These are phyloP conservation scores for Schwanniomyces polymorphus DNA, from an alignment of 805 yeast genomes.

Conservation along the genomic window DNA sequence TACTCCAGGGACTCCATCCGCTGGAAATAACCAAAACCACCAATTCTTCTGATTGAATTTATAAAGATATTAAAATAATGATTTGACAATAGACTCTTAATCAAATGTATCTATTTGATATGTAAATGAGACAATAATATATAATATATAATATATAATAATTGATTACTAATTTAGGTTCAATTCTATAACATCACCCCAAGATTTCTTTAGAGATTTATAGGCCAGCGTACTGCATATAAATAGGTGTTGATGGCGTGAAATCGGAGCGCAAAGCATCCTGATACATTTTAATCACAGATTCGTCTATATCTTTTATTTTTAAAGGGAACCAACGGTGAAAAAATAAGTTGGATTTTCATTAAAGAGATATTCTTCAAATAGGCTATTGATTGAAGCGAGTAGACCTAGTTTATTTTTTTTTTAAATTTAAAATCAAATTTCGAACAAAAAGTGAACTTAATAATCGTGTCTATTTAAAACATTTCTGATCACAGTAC, in stretches of 20 bases:
- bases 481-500: background rate
- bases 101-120: background rate
- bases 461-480: too few relatives aligned
- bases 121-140: background rate
- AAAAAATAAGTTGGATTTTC: background rate
- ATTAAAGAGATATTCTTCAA: background rate
- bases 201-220: too few relatives aligned
- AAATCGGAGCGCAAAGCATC: background rate
- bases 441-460: background rate
- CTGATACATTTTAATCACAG: background rate
- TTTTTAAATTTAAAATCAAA: background rate
- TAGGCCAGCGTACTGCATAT: too few relatives aligned
- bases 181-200: too few relatives aligned
- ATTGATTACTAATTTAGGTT: background rate
- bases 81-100: background rate
- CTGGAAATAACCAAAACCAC: constrained; percentile 18
- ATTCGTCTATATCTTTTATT: background rate
- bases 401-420: background rate
- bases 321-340: background rate
- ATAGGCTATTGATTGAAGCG: background rate
- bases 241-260: background rate
- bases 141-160: background rate
- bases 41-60: constrained; percentile 16
- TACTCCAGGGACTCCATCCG: constrained; percentile 41
- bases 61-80: background rate